These are phyloP conservation scores for Tolypocladium inflatum DNA, from an alignment of 2,329 filamentous ascomycete genomes.

Conservation along the genomic window DNA sequence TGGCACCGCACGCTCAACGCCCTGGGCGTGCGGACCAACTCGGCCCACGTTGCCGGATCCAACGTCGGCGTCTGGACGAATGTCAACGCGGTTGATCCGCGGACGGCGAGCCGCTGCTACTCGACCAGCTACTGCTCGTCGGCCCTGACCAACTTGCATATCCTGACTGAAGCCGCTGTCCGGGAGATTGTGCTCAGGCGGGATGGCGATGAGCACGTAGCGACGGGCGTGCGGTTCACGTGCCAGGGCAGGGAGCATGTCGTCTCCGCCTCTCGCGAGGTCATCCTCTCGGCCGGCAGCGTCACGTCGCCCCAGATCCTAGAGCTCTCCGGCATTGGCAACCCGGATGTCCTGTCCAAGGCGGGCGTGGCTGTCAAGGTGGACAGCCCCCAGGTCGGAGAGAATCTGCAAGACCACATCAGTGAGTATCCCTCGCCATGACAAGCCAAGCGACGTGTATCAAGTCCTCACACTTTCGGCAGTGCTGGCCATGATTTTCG, in stretches of 20 bases:
- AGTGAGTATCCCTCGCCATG: slow-evolving; percentile 10
- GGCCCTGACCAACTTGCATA: slow-evolving; percentile 30
- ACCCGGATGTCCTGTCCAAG: slow-evolving; percentile 22
- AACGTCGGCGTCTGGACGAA: slow-evolving; percentile 40
- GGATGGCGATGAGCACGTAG: slow-evolving; percentile 7
- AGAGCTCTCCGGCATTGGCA: slow-evolving; percentile 54
- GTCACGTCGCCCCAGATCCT: slow-evolving; percentile 47
- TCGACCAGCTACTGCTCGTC: slow-evolving; percentile 33
- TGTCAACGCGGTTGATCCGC: slow-evolving; percentile 37
- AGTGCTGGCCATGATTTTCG: slow-evolving; percentile 34
- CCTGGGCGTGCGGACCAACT: slow-evolving; percentile 28
- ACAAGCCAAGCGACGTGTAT: not conserved
- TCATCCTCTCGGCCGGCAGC: slow-evolving; percentile 50
- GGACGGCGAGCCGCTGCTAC: slow-evolving; percentile 37
- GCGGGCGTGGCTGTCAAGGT: slow-evolving; percentile 28
- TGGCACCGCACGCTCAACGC: slow-evolving; percentile 38
- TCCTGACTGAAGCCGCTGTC: slow-evolving; percentile 20
- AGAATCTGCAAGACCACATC: slow-evolving; percentile 38
- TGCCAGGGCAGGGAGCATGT: slow-evolving; percentile 24
- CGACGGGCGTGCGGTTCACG: slow-evolving; percentile 23
- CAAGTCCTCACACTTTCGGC: not conserved
- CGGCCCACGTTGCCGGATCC: slow-evolving; percentile 38
- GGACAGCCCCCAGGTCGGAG: slow-evolving; percentile 33
- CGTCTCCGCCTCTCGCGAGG: slow-evolving; percentile 36
- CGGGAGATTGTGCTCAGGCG: slow-evolving; percentile 16